Conservation (phyloP, 2,329 filamentous ascomycete species). For the Aureobasidium sp. region DNA sequence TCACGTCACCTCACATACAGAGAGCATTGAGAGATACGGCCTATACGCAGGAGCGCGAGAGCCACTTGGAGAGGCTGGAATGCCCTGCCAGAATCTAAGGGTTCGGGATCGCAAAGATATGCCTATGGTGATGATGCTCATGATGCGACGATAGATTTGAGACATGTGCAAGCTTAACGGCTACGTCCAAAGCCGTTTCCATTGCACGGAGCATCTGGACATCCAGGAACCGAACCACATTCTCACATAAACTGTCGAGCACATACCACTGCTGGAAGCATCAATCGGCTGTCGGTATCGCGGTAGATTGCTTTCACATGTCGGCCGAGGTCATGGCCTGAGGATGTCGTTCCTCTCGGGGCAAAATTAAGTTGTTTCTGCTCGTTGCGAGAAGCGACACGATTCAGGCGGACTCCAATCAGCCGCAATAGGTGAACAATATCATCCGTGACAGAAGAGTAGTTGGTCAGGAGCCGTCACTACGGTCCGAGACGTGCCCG, state of each 20-base stretch:
- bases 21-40: not conserved
- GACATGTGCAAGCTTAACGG: slow-evolving; percentile 11
- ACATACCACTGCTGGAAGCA: not conserved
- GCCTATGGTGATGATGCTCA: not conserved
- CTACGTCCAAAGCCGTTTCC: slow-evolving; percentile 5
- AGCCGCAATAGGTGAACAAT: slow-evolving; percentile 1
- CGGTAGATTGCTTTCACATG: slow-evolving; percentile 16
- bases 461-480: not conserved
- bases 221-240: not conserved
- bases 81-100: not conserved
- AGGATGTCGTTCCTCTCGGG: slow-evolving; percentile 3
- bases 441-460: not conserved
- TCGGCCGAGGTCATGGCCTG: slow-evolving; percentile 1
- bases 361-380: slow-evolving; percentile 2
- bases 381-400: not conserved
- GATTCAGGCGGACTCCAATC: slow-evolving; percentile 11
- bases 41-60: not conserved
- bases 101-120: slow-evolving; percentile 4
- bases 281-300: not conserved
- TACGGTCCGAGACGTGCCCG: not conserved
- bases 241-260: not conserved
- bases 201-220: slow-evolving; percentile 9
- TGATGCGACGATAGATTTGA: not conserved
- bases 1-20: slow-evolving; percentile 12
- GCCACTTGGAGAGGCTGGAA: too few relatives aligned